Evolutionary conservation across 352 stramenopile genomes (phyloP), one percentile per base, ranked within the genome.

Genomic region (Pythium monospermum): DNA sequence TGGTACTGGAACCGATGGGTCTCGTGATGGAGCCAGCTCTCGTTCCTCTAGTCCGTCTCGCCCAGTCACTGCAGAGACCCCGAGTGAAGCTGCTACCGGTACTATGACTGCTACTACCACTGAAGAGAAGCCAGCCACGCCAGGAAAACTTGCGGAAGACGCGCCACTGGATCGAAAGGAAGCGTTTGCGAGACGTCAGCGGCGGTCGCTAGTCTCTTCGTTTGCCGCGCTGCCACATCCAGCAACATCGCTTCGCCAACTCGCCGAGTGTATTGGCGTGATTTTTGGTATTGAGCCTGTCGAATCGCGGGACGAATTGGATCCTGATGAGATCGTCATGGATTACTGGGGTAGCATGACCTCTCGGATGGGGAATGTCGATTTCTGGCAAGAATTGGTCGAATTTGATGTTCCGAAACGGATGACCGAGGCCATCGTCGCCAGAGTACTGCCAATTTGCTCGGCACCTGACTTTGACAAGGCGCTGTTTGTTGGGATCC

Each of bases 241-340:
- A 4, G 71, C 77, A 3, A 76, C 73, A 2, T 71, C 71, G 1
- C 61, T 90, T 31, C 76, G 72, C 13, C 76, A 87, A 25, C 59
- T 91, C 3, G 70, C 76, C 0, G 78, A 90, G 41, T 91, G 78
- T 26, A 35, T 90, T 21, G 76, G 81, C 6, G 39, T 88, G 11
- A 74, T 91, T 19, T 65, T 88, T n/a, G 61, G 56, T 6, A 77
- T 91, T 12, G 61, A 80, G 32, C 73, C 81, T 3, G 59, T 88
- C 2, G 65, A 85, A 54, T 58, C 62, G 0, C 76, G 38, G 11
- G 78, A 89, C 49, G 76, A 87, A 31, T 59, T 86, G 45, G 77
- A 91, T 43, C 71, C 72, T 3, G 79, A 90, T 15, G 80, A 88
- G 42, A 66, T 84, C 13, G 65, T 88, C 25, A 82, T 87, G 66